Percentiles rank a stretch among this genome's conserved stretches.
These are phyloP conservation scores for Scedosporium dehoogii DNA, from an alignment of 2,329 filamentous ascomycete species.

Conservation along the genomic window DNA sequence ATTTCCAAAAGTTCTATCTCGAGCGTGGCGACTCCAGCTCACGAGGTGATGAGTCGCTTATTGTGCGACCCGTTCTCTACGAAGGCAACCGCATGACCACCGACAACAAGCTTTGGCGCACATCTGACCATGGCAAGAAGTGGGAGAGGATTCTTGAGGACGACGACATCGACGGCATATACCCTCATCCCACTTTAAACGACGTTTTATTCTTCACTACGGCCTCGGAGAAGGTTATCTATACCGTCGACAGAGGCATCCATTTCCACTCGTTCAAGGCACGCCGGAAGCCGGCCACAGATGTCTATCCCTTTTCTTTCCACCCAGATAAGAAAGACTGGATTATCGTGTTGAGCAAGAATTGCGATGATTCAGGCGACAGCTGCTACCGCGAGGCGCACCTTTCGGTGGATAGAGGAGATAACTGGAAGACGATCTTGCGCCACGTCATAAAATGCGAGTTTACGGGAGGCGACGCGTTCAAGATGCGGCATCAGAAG, in stretches of 20 bases:
- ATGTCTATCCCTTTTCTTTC: constrained; percentile 52
- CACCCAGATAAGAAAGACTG: constrained; percentile 80
- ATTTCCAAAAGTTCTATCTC: constrained; percentile 59
- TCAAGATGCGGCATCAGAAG: constrained; percentile 38
- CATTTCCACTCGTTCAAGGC: constrained; percentile 66
- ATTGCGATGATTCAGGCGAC: constrained; percentile 47
- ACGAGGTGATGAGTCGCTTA: constrained; percentile 62
- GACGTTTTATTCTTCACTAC: constrained; percentile 85
- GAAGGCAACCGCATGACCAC: constrained; percentile 17
- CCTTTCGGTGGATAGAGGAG: constrained; percentile 68
- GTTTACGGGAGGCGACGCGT: constrained; percentile 62
- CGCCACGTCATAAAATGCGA: constrained; percentile 73
- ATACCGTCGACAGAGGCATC: constrained; percentile 70
- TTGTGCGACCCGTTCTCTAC: constrained; percentile 37
- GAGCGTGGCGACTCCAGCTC: constrained; percentile 59
- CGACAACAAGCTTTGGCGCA: constrained; percentile 58
- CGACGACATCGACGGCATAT: constrained; percentile 59
- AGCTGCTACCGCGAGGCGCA: constrained; percentile 67
- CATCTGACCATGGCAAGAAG: constrained; percentile 77
- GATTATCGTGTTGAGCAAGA: constrained; percentile 80
- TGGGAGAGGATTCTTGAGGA: constrained; percentile 65
- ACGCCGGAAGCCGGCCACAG: constrained; percentile 39
- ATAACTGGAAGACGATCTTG: constrained; percentile 65
- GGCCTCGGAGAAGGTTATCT: constrained; percentile 53
- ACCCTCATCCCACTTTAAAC: constrained; percentile 71